Percentiles rank a stretch among this genome's conserved stretches.
phyloP scores from a whole-genome alignment of 106 monocot genomes.

The Dendrobium catenatum region DNA sequence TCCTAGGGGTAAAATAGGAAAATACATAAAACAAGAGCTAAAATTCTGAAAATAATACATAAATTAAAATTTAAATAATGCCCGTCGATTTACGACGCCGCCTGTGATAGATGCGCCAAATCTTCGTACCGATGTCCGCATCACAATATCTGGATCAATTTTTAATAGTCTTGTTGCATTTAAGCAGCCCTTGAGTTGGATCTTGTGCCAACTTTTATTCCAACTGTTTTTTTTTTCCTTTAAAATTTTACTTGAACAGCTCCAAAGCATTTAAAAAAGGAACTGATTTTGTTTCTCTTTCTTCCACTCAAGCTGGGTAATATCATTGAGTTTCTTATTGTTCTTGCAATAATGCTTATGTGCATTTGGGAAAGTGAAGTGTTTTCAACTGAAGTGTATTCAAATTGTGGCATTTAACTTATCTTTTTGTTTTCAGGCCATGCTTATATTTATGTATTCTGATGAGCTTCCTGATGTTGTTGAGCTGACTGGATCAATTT shows the following conservation, averaged over 20 bases:
- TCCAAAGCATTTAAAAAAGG: not conserved
- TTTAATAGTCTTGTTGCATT: no score
- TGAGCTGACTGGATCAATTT: conserved; percentile 47
- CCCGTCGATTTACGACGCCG: no score
- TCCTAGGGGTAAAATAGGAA: no score
- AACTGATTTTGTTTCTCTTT: not conserved
- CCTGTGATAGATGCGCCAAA: no score
- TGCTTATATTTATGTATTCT: conserved; percentile 74
- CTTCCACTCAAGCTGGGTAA: not conserved
- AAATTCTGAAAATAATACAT: no score
- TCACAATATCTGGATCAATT: no score
- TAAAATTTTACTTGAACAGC: not conserved
- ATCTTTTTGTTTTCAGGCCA: conserved; percentile 40
- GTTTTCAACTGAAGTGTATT: not conserved
- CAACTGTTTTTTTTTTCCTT: not conserved
- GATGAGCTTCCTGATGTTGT: conserved; percentile 60
- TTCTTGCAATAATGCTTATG: not conserved
- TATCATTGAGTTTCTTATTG: not conserved
- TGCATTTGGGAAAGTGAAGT: not conserved
- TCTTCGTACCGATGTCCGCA: no score
- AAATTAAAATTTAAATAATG: no score
- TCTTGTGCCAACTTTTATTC: no score
- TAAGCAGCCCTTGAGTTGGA: no score
- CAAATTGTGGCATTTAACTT: not conserved
- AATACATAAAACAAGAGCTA: no score